Base-by-base conservation (phyloP, 1,284 basidiomycete genomes). In the Papiliotrema nemorosa region DNA sequence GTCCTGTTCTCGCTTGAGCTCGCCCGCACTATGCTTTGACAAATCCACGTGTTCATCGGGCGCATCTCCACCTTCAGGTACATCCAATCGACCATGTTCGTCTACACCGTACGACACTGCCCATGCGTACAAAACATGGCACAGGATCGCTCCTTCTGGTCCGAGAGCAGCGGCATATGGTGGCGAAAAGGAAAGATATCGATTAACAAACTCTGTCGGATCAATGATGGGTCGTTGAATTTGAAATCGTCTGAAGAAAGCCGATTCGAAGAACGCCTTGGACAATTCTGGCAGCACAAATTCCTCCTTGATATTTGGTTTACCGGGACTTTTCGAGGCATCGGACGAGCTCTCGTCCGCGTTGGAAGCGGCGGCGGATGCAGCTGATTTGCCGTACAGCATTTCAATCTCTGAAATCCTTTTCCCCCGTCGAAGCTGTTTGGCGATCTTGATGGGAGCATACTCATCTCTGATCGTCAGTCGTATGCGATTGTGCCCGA, bases 81-180 rank as follows among this genome's bases (percentile, higher is more conserved):
- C 44, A 41, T 71, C 67, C 13, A 66, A 52, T 33, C 80, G 68
- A 26, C 89, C 90, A 24, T 78, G 78, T 60, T 90, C 86, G 68
- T 92, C 82, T 39, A 92, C 76, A 21, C 90, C 90, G 66, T 87
- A 91, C 25, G 87, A 88, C 2, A 84, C 81, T 0, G 88, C 90
- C 89, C 89, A 93, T 18, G 85, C 81, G 46, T 87, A 87, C 18
- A 91, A 77, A 22, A 85, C 56, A 49, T 61, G 57, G 42, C 80
- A 76, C 72, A 67, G 52, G 39, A 76, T 62, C 7, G 70, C 63
- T 7, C 75, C 77, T 77, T 46, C 84, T 2, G 62, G 59, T 4
- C 73, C 75, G 83, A 68, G 85, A 78, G 60, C 76, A 59, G 70
- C 84, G 80, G 57, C 84, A 78, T 40, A 78, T 61, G 72, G 84